Base-by-base conservation (phyloP, 73 alveolate genomes). In the Tetrahymena elliotti region DNA sequence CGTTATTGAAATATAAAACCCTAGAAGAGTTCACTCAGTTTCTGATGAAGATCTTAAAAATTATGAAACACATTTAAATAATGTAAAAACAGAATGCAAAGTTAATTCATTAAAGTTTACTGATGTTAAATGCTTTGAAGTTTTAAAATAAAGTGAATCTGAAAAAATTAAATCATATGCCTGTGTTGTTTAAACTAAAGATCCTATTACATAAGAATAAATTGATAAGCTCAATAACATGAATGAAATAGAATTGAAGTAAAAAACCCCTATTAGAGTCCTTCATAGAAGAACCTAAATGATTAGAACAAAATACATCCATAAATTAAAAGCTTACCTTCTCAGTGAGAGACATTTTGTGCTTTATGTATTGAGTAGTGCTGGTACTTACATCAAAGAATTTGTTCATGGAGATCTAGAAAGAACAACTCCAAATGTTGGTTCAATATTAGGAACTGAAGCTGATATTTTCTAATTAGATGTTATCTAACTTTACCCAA, bases 321-420 rank as follows among this genome's bases (percentile, higher is more conserved):
- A 94, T 84, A 82, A 94, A 22, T 53, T 94, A 22, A 38, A 68
- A 52, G 52, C 93, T 6, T 52, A 47, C 12, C 84, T 40, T 18
- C 38, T 94, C 18, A 84, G 83, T 16, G 84, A 84, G 20, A 84
- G 84, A 37, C 93, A 94, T 84, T 92, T 94, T 47, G 34, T 34
- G 18, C 93, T 94, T 47, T 94, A 94, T 94, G 95, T 94, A 33
- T 93, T 94, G 22, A 94, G 96, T 53, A 47, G 93, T 47, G 99
- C 99, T 20, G 99, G 99, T 52, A 99, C 99, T 54, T 99, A 99
- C 95, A 98, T 99, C 33, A 99, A 99, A 97, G 99, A 99, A 96
- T 98, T 99, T 94, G 99, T 99, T 94, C 99, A 99, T 96, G 98
- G 99, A 53, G 99, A 99, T 94, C 95, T 99, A 52, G 99, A 98